Evolutionary conservation across 1,284 basidiomycete species (phyloP).

Genomic region (Malassezia sympodialis): DNA sequence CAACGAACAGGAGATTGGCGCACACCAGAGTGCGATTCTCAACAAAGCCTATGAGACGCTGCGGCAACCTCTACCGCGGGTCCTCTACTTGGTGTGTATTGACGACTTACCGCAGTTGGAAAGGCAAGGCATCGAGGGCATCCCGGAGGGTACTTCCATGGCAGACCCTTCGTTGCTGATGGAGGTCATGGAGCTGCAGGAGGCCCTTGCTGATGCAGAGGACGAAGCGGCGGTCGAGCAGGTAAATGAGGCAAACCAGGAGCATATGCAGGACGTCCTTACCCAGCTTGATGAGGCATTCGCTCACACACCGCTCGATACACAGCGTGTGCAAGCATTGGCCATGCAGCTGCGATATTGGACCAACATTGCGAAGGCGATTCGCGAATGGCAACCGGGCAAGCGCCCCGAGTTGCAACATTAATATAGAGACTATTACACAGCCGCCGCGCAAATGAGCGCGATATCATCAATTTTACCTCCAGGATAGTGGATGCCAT

Average conservation of each 20-base stretch:
- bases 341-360: conserved; percentile 41
- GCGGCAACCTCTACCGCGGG: conserved; percentile 29
- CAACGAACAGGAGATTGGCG: conserved; percentile 37
- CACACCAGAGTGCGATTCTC: conserved; percentile 38
- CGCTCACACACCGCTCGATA: conserved; percentile 19
- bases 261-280: conserved; percentile 21
- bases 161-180: conserved; percentile 41
- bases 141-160: conserved; percentile 31
- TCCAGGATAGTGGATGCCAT: conserved; percentile 49
- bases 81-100: conserved; percentile 27
- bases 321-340: conserved; percentile 22
- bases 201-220: conserved; percentile 32
- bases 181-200: conserved; percentile 44
- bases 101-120: conserved; percentile 20
- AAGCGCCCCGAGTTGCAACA: conserved; percentile 35
- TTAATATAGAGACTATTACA: conserved; percentile 16
- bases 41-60: conserved; percentile 46
- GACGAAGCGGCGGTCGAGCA: conserved; percentile 29
- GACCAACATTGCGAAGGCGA: conserved; percentile 43
- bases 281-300: conserved; percentile 27
- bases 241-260: conserved; percentile 26
- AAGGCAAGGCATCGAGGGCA: conserved; percentile 16
- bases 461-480: conserved; percentile 52
- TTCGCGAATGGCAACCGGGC: conserved; percentile 40
- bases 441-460: conserved; percentile 46